Evolutionary conservation across 2,329 filamentous ascomycete genomes (phyloP).

Genomic region (Parastagonospora nodorum): DNA sequence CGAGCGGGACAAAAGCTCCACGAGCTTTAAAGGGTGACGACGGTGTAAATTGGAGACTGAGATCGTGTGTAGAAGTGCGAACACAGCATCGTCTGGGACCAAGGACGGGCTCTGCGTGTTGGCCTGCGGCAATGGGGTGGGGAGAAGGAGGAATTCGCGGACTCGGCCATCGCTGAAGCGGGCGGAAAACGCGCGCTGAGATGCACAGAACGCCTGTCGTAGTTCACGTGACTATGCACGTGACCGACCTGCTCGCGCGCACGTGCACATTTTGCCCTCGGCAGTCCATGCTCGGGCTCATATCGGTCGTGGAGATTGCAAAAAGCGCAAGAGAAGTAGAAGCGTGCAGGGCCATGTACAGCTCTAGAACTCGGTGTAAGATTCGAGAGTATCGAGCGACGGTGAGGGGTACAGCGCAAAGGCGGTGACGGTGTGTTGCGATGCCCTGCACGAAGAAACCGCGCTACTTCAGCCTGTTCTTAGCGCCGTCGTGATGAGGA

Average conservation of each 20-base stretch:
- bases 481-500: background rate
- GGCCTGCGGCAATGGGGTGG: constrained; percentile 33
- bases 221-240: constrained; percentile 10
- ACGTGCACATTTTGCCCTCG: constrained; percentile 4
- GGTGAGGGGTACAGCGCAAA: constrained; percentile 25
- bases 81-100: constrained; percentile 37
- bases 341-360: background rate
- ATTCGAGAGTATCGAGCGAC: constrained; percentile 7
- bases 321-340: background rate
- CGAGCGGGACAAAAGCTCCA: constrained; percentile 43
- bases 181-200: constrained; percentile 15
- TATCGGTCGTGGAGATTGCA: constrained; percentile 1
- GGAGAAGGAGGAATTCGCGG: constrained; percentile 25
- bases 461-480: background rate
- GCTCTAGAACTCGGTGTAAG: background rate
- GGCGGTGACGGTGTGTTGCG: constrained; percentile 26
- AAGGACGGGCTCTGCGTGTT: constrained; percentile 17
- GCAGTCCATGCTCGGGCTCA: constrained; percentile 5
- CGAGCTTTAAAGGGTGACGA: constrained; percentile 43
- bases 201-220: constrained; percentile 20
- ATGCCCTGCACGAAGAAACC: constrained; percentile 5
- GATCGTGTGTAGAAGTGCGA: constrained; percentile 17
- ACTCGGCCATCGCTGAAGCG: constrained; percentile 12
- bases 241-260: constrained; percentile 8
- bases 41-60: constrained; percentile 32